Conservation (phyloP, 2,329 filamentous ascomycete genomes). For the Penicillium sp. region DNA sequence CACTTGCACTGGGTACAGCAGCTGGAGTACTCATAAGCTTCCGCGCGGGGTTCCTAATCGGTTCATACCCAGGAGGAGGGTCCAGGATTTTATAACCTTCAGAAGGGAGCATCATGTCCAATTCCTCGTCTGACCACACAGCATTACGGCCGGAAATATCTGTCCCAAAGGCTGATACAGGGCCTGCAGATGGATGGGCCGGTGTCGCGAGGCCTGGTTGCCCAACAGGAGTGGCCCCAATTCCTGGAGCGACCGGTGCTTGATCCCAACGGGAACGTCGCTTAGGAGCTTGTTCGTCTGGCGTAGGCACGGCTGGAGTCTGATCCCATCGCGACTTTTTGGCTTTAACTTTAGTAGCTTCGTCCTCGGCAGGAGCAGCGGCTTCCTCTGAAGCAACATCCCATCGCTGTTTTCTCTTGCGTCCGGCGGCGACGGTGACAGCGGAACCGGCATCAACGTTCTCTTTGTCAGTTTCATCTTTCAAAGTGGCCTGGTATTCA, state of each 20-base stretch:
- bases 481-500: constrained; percentile 70
- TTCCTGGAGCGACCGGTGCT: constrained; percentile 71
- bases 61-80: constrained; percentile 87
- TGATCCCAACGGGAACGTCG: constrained; percentile 89
- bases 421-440: constrained; percentile 58
- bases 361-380: constrained; percentile 48
- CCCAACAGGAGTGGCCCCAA: constrained; percentile 68
- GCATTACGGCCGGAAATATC: constrained; percentile 77
- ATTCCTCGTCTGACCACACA: constrained; percentile 85
- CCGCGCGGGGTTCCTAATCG: constrained; percentile 70
- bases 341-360: constrained; percentile 54
- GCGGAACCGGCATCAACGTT: constrained; percentile 67
- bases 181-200: constrained; percentile 64
- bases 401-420: constrained; percentile 94
- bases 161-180: constrained; percentile 68
- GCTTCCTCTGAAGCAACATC: constrained; percentile 65
- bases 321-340: constrained; percentile 89
- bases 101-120: constrained; percentile 83
- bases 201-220: constrained; percentile 73
- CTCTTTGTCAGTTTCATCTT: constrained; percentile 64
- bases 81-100: constrained; percentile 91
- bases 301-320: constrained; percentile 59
- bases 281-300: constrained; percentile 57
- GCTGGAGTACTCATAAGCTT: constrained; percentile 70
- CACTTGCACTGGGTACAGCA: constrained; percentile 56